A percentile compares a stretch with the other conserved stretches of the same genome.
These are phyloP conservation scores for Allium sativum DNA, from an alignment of 106 monocot genomes.

Conservation along the genomic window DNA sequence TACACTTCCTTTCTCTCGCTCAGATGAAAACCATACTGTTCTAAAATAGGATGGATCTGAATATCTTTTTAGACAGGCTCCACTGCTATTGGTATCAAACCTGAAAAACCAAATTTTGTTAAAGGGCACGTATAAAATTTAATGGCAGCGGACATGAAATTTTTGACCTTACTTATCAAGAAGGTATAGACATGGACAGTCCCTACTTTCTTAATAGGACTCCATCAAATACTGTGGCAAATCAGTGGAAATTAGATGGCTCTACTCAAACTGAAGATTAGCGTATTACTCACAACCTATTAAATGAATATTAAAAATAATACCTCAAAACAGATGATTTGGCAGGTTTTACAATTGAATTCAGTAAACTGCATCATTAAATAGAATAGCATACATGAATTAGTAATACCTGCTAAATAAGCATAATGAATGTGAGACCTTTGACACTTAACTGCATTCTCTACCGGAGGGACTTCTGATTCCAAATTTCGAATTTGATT, in stretches of 20 bases:
- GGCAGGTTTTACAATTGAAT: no score
- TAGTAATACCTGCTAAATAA: slow-evolving; percentile 40
- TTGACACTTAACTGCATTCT: slow-evolving; percentile 42
- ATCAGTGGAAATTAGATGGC: slow-evolving; percentile 53
- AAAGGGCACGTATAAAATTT: background rate
- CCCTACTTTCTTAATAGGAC: slow-evolving; percentile 91
- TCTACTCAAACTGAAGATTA: slow-evolving; percentile 28
- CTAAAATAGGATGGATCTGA: slow-evolving; percentile 95
- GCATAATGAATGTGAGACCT: slow-evolving; percentile 49
- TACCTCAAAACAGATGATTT: no score
- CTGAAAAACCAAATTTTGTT: slow-evolving; percentile 15
- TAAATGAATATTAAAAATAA: no score
- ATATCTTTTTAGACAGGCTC: slow-evolving; percentile 84
- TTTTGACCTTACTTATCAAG: slow-evolving; percentile 70
- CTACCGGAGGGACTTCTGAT: slow-evolving; percentile 46
- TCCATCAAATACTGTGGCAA: slow-evolving; percentile 88
- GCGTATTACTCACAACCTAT: slow-evolving; percentile 75
- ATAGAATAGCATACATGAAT: no score
- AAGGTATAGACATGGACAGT: slow-evolving; percentile 76
- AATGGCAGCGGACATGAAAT: background rate
- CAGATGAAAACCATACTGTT: slow-evolving; percentile 34
- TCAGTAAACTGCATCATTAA: no score
- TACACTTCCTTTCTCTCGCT: no score
- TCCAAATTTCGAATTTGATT: slow-evolving; percentile 41
- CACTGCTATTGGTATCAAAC: slow-evolving; percentile 75